Evolutionary conservation across 768 basidiomycete genomes (phyloP), one percentile per base, ranked within the genome.

Genomic region (Leccinum truebloodii): DNA sequence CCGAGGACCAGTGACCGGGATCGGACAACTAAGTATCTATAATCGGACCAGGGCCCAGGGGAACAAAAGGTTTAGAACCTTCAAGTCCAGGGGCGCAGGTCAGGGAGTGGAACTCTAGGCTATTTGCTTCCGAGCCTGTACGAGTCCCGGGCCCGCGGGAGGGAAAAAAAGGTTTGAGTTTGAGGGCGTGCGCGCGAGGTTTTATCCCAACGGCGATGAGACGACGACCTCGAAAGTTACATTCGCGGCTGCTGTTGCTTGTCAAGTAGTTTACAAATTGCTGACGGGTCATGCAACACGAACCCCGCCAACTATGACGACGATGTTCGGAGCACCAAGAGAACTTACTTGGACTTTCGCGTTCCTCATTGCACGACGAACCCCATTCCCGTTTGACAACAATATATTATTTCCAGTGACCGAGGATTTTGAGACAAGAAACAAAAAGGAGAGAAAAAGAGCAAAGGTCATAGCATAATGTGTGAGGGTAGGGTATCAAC

Each of bases 391-490:
- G 30, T 62, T 62, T 59, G 54, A 50, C 35, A 41, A 24, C 32
- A 26, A 59, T 49, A 53, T 35, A 55, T 55, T 49, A 55, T 55
- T 49, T 49, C 52, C 37, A 46, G 62, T 57, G 61, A 58, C 58
- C 54, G 50, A 63, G 41, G 49, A 1, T 63, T 50, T 51, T 52
- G 24, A 35, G 28, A 53, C 16, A 53, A 44, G 18, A 32, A 32
- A 34, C 41, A 50, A 50, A 22, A 28, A 50, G 22, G 26, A 24
- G 16, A 50, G 26, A 49, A 16, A n/a, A 46, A 20, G 18, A 44
- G 50, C 50, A 51, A 26, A 51, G 4, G 26, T 50, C 26, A 58
- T 64, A 55, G 46, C 58, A 64, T 67, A 58, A 46, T 26, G 64
- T 56, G 26, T 51, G 54, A 20, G 54, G 54, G 24, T 54, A 22